Base-by-base conservation (phyloP, 2,329 filamentous ascomycete species). In the Fusarium oligoseptatum region DNA sequence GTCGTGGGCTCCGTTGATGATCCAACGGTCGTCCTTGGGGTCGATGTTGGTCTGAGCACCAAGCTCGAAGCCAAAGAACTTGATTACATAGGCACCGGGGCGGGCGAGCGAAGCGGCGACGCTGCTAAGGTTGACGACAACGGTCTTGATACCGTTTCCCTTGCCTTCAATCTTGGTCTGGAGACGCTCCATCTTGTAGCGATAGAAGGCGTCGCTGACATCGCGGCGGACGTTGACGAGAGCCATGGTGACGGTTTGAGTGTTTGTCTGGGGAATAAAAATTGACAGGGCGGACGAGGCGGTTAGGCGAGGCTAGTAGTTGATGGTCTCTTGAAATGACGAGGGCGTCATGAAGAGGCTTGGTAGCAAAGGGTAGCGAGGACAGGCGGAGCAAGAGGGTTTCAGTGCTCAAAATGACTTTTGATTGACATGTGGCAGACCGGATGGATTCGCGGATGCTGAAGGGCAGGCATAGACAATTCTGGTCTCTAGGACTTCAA, bases 101-200 rank as follows among this genome's bases (percentile, higher is more conserved):
- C 97, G 96, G 81, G 94, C 95, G 79, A 99, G 92, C 74, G 96
- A 97, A 81, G 94, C 89, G 80, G 96, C 95, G 79, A 99, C 95
- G 83, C 94, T 97, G 89, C 92, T 94, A 83, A 99, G 87, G 86
- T 99, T 99, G 90, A 97, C 95, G 80, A 99, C 93, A 82, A 99
- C 97, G 80, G 79, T 99, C 90, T 99, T 99, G 92, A 99, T 99
- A 83, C 97, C 97, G 88, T 99, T 99, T 79, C 97, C 97, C 87
- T 99, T 99, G 87, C 97, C 97, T 88, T 99, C 97, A 81, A 99
- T 97, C 90, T 99, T 99, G 85, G 97, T 98, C 89, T 97, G 95
- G 83, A 99, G 89, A 80, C 92, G 93, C 88, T 98, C 97, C 97
- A 99, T 99, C 92, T 99, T 99, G 92, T 99, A 99, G 85, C 97